These are phyloP conservation scores for Sphagnum magellanicum DNA, from an alignment of 228 moss, liverwort and hornwort species.

Conservation along the genomic window DNA sequence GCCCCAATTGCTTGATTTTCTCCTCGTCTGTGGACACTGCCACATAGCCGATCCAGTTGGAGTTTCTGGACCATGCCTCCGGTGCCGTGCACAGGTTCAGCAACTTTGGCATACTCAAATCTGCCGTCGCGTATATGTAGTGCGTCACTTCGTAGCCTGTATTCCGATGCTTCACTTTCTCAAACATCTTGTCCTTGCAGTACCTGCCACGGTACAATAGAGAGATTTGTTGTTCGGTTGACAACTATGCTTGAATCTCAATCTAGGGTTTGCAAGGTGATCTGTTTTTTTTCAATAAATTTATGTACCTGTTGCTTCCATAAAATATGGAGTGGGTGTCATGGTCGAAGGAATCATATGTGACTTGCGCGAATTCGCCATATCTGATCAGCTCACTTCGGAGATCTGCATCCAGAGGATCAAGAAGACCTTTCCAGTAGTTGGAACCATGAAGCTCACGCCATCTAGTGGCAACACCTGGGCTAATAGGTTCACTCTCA, in stretches of 20 bases:
- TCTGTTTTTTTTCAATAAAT: background rate
- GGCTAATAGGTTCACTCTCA: too few species aligned
- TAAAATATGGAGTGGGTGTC: conserved; percentile 37
- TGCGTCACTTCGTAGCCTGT: conserved; percentile 33
- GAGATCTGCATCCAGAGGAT: conserved; percentile 22
- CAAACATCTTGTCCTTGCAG: conserved; percentile 1
- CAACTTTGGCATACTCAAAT: conserved; percentile 9
- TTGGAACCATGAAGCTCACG: conserved; percentile 16
- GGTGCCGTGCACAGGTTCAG: conserved; percentile 6
- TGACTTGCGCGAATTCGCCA: conserved; percentile 26
- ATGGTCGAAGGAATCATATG: conserved; percentile 32
- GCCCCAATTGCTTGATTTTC: conserved; percentile 36
- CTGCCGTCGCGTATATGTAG: conserved; percentile 40
- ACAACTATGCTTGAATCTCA: background rate
- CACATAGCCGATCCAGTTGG: conserved; percentile 56
- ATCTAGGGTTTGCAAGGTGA: too few species aligned
- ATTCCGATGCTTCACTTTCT: conserved; percentile 13
- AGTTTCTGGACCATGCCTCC: conserved; percentile 30
- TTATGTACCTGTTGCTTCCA: conserved; percentile 31
- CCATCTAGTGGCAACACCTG: conserved; percentile 16
- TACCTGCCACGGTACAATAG: background rate
- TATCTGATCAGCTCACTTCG: conserved; percentile 35
- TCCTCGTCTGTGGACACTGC: conserved; percentile 28
- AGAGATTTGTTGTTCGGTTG: conserved; percentile 35
- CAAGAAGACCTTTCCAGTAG: conserved; percentile 21